Evolutionary conservation across 106 monocot species (phyloP).

Genomic region (Dioscorea dumetorum): DNA sequence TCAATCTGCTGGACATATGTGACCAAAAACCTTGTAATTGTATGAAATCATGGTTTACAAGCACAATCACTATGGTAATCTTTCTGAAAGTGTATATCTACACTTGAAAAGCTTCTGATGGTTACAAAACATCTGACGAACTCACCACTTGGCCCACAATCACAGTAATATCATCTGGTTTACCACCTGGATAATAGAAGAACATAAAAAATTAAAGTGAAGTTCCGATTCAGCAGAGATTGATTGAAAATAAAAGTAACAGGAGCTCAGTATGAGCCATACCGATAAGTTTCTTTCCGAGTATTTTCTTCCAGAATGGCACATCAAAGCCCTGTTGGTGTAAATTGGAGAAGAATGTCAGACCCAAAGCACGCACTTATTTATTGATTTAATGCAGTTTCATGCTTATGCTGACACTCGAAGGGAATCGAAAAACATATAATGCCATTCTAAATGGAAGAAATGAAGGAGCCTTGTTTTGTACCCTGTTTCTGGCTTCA

Average conservation of each 20-base stretch:
- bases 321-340: slow-evolving; percentile 80
- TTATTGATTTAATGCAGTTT: too few relatives aligned
- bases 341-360: too few relatives aligned
- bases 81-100: background rate
- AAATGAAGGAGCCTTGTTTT: background rate
- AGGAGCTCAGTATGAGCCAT: background rate
- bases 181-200: slow-evolving; percentile 50
- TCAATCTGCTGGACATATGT: too few relatives aligned
- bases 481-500: slow-evolving; percentile 78
- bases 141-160: slow-evolving; percentile 52
- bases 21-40: too few relatives aligned
- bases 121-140: background rate
- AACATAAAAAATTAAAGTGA: background rate
- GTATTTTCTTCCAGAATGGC: slow-evolving; percentile 72
- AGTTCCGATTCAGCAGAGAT: background rate
- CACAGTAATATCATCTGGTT: slow-evolving; percentile 89
- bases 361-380: too few relatives aligned
- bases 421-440: too few relatives aligned
- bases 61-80: background rate
- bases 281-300: slow-evolving; percentile 79
- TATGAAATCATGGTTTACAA: too few relatives aligned
- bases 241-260: background rate
- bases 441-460: too few relatives aligned
- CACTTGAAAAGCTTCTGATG: too few relatives aligned
- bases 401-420: too few relatives aligned